Conservation (phyloP, 768 basidiomycete species). For the Russula dissimulans region DNA sequence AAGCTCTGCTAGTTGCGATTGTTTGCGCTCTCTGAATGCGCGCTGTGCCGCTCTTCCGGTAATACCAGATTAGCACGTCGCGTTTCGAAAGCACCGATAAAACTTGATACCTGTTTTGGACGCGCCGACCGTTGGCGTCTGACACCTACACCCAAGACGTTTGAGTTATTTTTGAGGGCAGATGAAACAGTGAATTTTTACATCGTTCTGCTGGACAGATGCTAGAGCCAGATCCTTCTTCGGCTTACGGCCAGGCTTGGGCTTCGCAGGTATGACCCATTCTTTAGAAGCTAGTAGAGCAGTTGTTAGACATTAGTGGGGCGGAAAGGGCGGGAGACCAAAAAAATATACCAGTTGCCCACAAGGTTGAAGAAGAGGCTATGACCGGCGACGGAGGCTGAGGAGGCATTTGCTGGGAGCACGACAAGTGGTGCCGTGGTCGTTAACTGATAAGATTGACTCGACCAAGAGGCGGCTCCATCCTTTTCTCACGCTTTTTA, state of each 20-base stretch:
- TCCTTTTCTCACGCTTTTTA: conserved; percentile 3
- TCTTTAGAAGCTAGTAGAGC: conserved; percentile 69
- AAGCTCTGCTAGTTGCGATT: conserved; percentile 78
- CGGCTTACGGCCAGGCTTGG: conserved; percentile 81
- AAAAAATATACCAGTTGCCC: conserved; percentile 56
- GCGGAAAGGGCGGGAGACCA: background rate
- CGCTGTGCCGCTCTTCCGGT: conserved; percentile 69
- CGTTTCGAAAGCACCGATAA: background rate
- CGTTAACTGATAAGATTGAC: conserved; percentile 46
- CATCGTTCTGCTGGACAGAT: conserved; percentile 41
- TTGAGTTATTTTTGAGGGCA: conserved; percentile 9
- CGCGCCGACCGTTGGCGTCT: conserved; percentile 56
- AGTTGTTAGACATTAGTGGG: background rate
- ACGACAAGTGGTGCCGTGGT: background rate
- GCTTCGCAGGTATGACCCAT: conserved; percentile 81
- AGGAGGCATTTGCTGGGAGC: conserved; percentile 19
- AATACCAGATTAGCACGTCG: conserved; percentile 1
- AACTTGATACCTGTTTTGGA: conserved; percentile 55
- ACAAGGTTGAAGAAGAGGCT: conserved; percentile 50
- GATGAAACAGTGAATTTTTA: conserved; percentile 25
- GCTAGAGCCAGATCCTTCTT: conserved; percentile 50
- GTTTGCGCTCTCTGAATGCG: conserved; percentile 84
- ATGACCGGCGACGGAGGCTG: conserved; percentile 16
- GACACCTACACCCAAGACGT: conserved; percentile 21
- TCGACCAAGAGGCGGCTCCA: background rate